Conservation (phyloP, 805 yeast species). For the Wickerhamiella kazuoi region DNA sequence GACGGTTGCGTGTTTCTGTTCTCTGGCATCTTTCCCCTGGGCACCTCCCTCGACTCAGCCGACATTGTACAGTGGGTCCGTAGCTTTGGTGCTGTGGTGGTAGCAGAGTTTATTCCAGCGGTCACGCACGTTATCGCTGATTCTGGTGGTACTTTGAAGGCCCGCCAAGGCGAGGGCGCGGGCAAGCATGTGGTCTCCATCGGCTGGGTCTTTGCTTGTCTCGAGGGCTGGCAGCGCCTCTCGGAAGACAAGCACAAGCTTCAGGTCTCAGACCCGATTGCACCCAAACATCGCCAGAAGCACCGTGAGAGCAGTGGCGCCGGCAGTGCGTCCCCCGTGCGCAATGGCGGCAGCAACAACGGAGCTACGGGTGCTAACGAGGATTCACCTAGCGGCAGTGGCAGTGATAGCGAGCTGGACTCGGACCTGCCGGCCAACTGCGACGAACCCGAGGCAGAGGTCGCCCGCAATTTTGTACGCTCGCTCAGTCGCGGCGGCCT, state of each 20-base stretch:
- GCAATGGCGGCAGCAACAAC: neutral
- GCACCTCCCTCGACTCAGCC: constrained; percentile 49
- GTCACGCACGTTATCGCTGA: constrained; percentile 84
- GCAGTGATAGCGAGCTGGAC: constrained; percentile 17
- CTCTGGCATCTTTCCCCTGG: constrained; percentile 83
- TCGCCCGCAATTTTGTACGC: constrained; percentile 24
- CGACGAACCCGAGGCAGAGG: constrained; percentile 28
- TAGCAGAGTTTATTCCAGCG: constrained; percentile 44
- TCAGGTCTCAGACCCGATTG: constrained; percentile 30
- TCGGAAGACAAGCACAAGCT: constrained; percentile 44
- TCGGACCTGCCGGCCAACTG: constrained; percentile 16
- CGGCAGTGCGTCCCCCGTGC: neutral
- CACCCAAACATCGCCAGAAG: constrained; percentile 18
- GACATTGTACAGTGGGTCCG: constrained; percentile 86
- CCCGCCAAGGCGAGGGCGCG: constrained; percentile 54
- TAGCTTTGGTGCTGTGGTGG: constrained; percentile 79
- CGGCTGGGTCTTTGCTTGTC: constrained; percentile 80
- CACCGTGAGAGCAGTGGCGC: constrained; percentile 4
- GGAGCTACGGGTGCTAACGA: constrained; percentile 4
- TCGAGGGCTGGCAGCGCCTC: constrained; percentile 58
- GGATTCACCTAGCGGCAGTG: constrained; percentile 4
- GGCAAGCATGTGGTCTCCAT: constrained; percentile 66
- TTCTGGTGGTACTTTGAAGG: constrained; percentile 67
- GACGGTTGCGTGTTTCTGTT: constrained; percentile 54
- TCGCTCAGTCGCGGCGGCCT: constrained; percentile 19